Evolutionary conservation across 176 grass and related monocot genomes (phyloP).

Genomic region (Lolium rigidum): DNA sequence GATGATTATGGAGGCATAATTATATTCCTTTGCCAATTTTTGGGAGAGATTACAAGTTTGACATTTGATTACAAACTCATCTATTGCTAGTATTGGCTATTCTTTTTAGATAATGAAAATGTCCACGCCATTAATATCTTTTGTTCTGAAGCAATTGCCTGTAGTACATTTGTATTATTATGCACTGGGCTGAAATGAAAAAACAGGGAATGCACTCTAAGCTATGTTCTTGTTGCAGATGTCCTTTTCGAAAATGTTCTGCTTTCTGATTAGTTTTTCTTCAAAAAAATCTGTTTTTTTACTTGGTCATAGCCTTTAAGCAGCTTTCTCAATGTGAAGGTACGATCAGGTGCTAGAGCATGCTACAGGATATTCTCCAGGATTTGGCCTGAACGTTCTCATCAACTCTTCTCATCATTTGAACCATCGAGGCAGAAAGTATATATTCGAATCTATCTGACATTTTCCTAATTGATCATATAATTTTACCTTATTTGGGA

Average conservation of each 20-base stretch:
- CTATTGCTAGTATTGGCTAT: neutral
- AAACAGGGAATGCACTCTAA: constrained; percentile 19
- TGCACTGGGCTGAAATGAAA: neutral
- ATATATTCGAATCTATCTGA: constrained; percentile 43
- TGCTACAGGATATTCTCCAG: constrained; percentile 86
- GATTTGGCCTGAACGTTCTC: constrained; percentile 82
- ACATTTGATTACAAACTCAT: neutral
- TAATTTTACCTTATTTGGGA: constrained; percentile 27
- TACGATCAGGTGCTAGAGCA: constrained; percentile 78
- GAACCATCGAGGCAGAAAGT: constrained; percentile 90
- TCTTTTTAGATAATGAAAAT: neutral
- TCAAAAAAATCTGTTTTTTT: neutral
- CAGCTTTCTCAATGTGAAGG: constrained; percentile 51
- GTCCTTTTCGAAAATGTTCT: neutral
- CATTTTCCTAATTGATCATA: neutral
- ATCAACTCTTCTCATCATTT: constrained; percentile 81
- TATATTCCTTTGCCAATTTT: neutral
- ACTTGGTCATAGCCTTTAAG: constrained; percentile 9
- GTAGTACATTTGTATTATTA: neutral
- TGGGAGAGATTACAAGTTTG: neutral
- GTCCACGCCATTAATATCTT: neutral
- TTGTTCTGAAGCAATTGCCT: neutral
- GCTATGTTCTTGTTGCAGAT: neutral
- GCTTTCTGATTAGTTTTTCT: neutral
- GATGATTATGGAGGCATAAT: neutral